Conservation (phyloP, 176 grass and related monocot species). For the Phyllostachys edulis region DNA sequence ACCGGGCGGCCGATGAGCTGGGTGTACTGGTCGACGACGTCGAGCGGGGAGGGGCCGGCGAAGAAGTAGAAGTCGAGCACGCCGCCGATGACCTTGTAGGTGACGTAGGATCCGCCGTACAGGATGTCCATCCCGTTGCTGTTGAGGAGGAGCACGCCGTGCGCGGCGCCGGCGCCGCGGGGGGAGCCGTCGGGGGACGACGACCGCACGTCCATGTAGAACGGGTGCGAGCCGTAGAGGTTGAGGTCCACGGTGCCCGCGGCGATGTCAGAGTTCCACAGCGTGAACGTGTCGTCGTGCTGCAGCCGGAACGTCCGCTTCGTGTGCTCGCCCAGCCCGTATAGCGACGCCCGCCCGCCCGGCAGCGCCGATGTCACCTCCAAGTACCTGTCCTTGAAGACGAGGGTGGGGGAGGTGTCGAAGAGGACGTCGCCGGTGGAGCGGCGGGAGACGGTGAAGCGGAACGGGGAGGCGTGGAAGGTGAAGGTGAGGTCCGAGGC, state of each 20-base stretch:
- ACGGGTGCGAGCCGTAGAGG: slow-evolving; percentile 83
- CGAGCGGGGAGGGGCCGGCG: slow-evolving; percentile 54
- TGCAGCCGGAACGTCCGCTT: slow-evolving; percentile 63
- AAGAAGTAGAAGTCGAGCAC: slow-evolving; percentile 94
- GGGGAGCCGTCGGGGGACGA: background rate
- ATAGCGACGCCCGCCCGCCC: slow-evolving; percentile 44
- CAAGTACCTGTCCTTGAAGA: slow-evolving; percentile 72
- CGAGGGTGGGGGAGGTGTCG: slow-evolving; percentile 33
- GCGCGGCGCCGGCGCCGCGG: slow-evolving; percentile 22
- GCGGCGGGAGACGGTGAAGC: slow-evolving; percentile 55
- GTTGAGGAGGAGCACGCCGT: slow-evolving; percentile 84
- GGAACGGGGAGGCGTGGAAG: slow-evolving; percentile 51
- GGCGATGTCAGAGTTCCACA: slow-evolving; percentile 74
- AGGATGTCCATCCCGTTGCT: slow-evolving; percentile 92
- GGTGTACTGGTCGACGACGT: slow-evolving; percentile 83
- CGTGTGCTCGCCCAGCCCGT: slow-evolving; percentile 87
- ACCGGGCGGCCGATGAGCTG: slow-evolving; percentile 68
- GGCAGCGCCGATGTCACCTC: slow-evolving; percentile 68
- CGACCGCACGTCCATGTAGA: slow-evolving; percentile 82
- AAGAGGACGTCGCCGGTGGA: slow-evolving; percentile 60
- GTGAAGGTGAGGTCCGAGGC: slow-evolving; percentile 58
- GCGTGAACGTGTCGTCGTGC: slow-evolving; percentile 61
- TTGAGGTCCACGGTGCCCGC: slow-evolving; percentile 41
- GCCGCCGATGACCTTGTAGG: slow-evolving; percentile 89
- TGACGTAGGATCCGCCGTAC: slow-evolving; percentile 61